Evolutionary conservation across 768 basidiomycete genomes (phyloP).

Genomic region (Psilocybe tampanensis): DNA sequence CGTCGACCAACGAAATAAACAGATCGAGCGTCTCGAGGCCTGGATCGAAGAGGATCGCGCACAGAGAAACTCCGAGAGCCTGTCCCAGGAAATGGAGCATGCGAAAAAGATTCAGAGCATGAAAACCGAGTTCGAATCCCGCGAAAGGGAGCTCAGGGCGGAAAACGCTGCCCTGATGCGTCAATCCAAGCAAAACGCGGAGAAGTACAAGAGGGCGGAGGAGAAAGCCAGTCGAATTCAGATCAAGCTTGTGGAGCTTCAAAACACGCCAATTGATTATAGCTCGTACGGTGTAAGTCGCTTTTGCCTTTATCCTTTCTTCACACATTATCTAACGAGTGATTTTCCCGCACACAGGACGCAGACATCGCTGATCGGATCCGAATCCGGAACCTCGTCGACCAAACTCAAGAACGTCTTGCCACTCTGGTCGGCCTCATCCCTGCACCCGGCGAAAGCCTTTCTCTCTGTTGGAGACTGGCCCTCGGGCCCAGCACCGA

Average conservation of each 20-base stretch:
- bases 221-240: neutral
- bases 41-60: neutral
- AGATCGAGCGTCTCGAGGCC: neutral
- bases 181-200: neutral
- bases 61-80: neutral
- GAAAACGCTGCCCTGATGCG: neutral
- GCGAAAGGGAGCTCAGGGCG: neutral
- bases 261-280: neutral
- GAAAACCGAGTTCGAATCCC: neutral
- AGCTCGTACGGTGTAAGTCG: slow-evolving; percentile 1
- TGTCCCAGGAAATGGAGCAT: neutral
- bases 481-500: slow-evolving; percentile 2
- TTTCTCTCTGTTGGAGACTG: slow-evolving; percentile 11
- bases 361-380: slow-evolving; percentile 16
- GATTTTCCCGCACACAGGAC: slow-evolving; percentile 1
- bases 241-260: neutral
- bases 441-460: slow-evolving; percentile 8
- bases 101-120: neutral
- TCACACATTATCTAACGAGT: neutral
- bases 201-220: neutral
- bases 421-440: slow-evolving; percentile 5
- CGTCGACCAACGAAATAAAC: neutral
- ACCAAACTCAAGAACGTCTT: slow-evolving; percentile 13
- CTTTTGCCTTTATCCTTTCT: neutral
- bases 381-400: slow-evolving; percentile 13